Evolutionary conservation across 768 basidiomycete genomes (phyloP).

Genomic region (Tulasnella sp.): DNA sequence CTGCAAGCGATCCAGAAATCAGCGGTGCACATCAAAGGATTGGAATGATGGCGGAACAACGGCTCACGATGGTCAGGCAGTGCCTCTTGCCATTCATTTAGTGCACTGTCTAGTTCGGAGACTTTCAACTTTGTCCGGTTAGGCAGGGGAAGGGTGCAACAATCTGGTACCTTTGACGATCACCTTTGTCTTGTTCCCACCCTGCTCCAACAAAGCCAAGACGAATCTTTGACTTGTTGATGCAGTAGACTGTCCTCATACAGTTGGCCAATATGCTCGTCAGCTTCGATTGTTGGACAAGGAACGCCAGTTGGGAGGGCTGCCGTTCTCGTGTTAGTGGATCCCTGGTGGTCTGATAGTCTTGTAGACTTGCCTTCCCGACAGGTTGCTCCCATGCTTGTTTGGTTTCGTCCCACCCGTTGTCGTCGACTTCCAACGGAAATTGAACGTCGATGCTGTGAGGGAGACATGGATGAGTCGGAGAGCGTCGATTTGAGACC

Average conservation of each 20-base stretch:
- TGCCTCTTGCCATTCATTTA: constrained; percentile 62
- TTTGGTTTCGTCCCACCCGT: constrained; percentile 58
- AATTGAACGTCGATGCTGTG: constrained; percentile 60
- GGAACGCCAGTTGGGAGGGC: constrained; percentile 46
- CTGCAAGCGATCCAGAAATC: constrained; percentile 27
- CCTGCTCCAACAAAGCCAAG: constrained; percentile 41
- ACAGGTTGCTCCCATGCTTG: constrained; percentile 55
- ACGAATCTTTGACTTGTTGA: constrained; percentile 50
- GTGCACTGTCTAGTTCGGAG: constrained; percentile 53
- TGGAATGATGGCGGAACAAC: neutral
- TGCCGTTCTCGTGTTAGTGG: no score
- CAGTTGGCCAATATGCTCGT: constrained; percentile 51
- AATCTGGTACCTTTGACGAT: neutral
- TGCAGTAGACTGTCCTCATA: constrained; percentile 61
- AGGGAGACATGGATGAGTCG: neutral
- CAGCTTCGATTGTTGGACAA: constrained; percentile 46
- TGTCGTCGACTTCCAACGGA: constrained; percentile 69
- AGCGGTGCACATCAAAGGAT: neutral
- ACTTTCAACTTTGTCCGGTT: no score
- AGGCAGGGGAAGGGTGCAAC: neutral
- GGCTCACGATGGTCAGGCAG: constrained; percentile 53
- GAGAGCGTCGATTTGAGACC: neutral
- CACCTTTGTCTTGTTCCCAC: constrained; percentile 35
- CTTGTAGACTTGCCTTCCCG: constrained; percentile 26
- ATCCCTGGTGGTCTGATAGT: no score